These are phyloP conservation scores for Talaromyces albobiverticillius DNA, from an alignment of 2,329 filamentous ascomycete species.

Conservation along the genomic window DNA sequence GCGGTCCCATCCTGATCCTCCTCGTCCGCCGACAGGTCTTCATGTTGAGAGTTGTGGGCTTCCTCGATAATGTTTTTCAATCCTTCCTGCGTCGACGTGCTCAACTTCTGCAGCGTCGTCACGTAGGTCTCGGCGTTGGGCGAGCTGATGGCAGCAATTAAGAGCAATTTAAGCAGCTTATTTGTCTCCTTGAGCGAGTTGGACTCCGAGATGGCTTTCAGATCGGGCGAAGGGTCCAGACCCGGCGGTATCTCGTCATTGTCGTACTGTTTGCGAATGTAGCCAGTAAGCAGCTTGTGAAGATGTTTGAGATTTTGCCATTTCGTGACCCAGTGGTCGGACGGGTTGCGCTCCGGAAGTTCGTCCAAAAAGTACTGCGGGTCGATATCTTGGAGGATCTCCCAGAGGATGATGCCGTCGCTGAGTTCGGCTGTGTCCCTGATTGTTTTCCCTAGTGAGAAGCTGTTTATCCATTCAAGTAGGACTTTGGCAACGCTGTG, in stretches of 20 bases:
- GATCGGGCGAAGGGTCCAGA: constrained; percentile 42
- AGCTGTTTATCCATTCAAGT: constrained; percentile 48
- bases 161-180: constrained; percentile 61
- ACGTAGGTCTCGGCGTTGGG: constrained; percentile 57
- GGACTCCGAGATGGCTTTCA: constrained; percentile 46
- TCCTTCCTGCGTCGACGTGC: constrained; percentile 42
- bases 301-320: constrained; percentile 50
- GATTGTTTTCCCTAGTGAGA: constrained; percentile 42
- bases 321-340: constrained; percentile 47
- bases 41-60: constrained; percentile 40
- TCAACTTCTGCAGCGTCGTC: constrained; percentile 43
- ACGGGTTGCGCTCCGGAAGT: constrained; percentile 42
- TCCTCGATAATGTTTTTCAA: constrained; percentile 49
- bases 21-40: constrained; percentile 34
- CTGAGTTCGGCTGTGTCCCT: constrained; percentile 40
- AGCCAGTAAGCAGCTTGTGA: constrained; percentile 44
- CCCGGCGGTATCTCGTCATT: constrained; percentile 38
- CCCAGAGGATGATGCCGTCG: constrained; percentile 47
- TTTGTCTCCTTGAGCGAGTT: constrained; percentile 42
- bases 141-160: constrained; percentile 61
- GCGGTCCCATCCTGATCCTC: constrained; percentile 34
- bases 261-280: constrained; percentile 45
- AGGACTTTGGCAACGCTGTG: constrained; percentile 45
- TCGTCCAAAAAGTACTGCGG: constrained; percentile 47
- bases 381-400: constrained; percentile 49